Percentiles rank a stretch among this genome's conserved stretches.
Evolutionary conservation across 2,329 filamentous ascomycete species (phyloP).

Genomic region (Fusarium luffae): DNA sequence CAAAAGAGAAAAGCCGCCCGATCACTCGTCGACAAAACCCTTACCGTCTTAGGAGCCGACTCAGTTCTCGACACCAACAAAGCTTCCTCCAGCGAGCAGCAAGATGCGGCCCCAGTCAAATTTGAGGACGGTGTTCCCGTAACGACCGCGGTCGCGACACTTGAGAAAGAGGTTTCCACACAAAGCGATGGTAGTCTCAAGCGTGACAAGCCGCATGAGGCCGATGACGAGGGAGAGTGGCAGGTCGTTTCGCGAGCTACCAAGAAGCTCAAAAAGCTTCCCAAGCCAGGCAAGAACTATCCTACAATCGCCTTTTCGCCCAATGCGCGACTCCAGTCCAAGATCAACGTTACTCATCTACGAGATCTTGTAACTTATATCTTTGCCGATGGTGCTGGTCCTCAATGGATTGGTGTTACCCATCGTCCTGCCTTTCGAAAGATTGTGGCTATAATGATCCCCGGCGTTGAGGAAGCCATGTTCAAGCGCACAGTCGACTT

Average conservation of each 20-base stretch:
- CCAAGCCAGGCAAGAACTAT: slow-evolving; percentile 66
- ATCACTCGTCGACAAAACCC: slow-evolving; percentile 21
- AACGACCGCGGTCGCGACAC: slow-evolving; percentile 4
- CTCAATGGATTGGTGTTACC: slow-evolving; percentile 72
- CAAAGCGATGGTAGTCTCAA: slow-evolving; percentile 59
- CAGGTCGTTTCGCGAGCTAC: slow-evolving; percentile 64
- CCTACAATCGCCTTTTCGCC: slow-evolving; percentile 68
- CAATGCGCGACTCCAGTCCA: slow-evolving; percentile 68
- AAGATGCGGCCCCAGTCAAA: slow-evolving; percentile 22
- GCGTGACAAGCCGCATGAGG: slow-evolving; percentile 61
- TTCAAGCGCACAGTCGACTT: slow-evolving; percentile 73
- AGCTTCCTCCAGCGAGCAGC: slow-evolving; percentile 8
- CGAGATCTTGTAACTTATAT: slow-evolving; percentile 74
- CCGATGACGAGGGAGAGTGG: slow-evolving; percentile 60
- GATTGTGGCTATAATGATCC: slow-evolving; percentile 90
- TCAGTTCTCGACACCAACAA: slow-evolving; percentile 18
- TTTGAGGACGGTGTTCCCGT: slow-evolving; percentile 9
- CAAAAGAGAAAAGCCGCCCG: slow-evolving; percentile 30
- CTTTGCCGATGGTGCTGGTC: slow-evolving; percentile 71
- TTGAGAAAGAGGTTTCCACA: slow-evolving; percentile 30
- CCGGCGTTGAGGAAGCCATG: slow-evolving; percentile 90
- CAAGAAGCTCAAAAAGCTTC: slow-evolving; percentile 72
- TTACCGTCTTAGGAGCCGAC: slow-evolving; percentile 35
- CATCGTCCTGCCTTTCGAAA: slow-evolving; percentile 76
- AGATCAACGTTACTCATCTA: slow-evolving; percentile 71